Evolutionary conservation across 345 rosid species (phyloP).

Genomic region (Geranium rotundifolium): DNA sequence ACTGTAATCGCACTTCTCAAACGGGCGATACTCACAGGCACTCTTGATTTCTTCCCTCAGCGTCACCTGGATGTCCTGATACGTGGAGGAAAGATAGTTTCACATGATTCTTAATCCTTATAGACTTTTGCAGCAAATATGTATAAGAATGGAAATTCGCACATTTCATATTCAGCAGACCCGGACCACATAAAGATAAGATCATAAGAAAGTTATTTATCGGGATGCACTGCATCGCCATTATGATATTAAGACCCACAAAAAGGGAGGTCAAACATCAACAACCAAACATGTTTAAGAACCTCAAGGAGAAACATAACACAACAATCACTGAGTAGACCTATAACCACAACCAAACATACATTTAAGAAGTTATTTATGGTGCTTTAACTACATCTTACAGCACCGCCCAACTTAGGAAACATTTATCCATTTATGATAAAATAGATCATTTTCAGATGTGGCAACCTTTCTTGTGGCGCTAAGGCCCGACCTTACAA

Average conservation of each 20-base stretch:
- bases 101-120: not conserved
- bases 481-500: no score
- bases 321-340: not conserved
- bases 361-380: no score
- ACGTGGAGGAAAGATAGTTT: not conserved
- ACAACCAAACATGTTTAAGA: not conserved
- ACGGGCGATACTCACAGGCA: constrained; percentile 91
- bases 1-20: constrained; percentile 86
- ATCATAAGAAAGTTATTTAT: no score
- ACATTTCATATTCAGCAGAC: no score
- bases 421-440: not conserved
- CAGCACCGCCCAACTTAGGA: no score
- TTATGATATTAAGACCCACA: not conserved
- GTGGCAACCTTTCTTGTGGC: no score
- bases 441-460: no score
- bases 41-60: constrained; percentile 89
- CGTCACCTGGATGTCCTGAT: constrained; percentile 79
- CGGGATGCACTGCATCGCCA: no score
- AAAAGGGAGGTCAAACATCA: not conserved
- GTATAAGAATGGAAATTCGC: no score
- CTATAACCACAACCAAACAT: not conserved
- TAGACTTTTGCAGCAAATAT: not conserved
- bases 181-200: no score
- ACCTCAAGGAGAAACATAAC: not conserved
- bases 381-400: not conserved